A percentile compares a stretch with the other conserved stretches of the same genome.
Evolutionary conservation across 2,329 filamentous ascomycete genomes (phyloP).

Genomic region (Penicillium vulpinum): DNA sequence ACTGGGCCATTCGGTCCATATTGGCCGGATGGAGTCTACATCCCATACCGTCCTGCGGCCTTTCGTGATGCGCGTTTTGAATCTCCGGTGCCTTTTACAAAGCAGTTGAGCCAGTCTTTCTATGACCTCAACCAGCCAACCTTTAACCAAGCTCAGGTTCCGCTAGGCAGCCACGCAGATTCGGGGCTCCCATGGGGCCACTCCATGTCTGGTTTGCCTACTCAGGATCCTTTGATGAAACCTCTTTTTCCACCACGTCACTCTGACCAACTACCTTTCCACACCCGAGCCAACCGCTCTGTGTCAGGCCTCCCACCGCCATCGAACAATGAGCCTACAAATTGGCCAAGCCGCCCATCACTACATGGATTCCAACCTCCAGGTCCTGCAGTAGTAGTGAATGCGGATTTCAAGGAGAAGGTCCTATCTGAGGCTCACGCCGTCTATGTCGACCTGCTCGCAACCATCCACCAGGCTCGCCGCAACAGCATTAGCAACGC

Average conservation of each 20-base stretch:
- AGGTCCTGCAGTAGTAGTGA: constrained; percentile 29
- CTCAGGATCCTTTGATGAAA: constrained; percentile 34
- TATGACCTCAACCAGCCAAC: constrained; percentile 33
- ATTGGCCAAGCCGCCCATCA: constrained; percentile 30
- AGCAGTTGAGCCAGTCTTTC: constrained; percentile 24
- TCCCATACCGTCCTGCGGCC: constrained; percentile 61
- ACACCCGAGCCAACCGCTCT: constrained; percentile 28
- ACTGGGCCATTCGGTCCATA: constrained; percentile 61
- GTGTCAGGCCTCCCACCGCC: constrained; percentile 22
- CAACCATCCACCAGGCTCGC: constrained; percentile 60
- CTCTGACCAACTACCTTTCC: constrained; percentile 35
- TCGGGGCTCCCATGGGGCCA: constrained; percentile 36
- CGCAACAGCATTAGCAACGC: constrained; percentile 51
- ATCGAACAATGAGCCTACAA: constrained; percentile 23
- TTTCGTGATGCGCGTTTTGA: constrained; percentile 54
- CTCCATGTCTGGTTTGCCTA: constrained; percentile 26
- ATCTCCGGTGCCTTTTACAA: constrained; percentile 26
- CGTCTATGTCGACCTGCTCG: constrained; percentile 69
- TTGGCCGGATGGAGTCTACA: constrained; percentile 63
- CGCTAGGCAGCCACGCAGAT: constrained; percentile 28
- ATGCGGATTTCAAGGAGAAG: constrained; percentile 65
- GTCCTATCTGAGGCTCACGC: constrained; percentile 69
- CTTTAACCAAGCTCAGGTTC: constrained; percentile 31
- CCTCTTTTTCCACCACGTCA: constrained; percentile 41
- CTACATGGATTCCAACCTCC: constrained; percentile 24